Evolutionary conservation across 1,139 yeast genomes (phyloP), one percentile per base, ranked within the genome.

Genomic region (Yamadazyma membranifaciens): DNA sequence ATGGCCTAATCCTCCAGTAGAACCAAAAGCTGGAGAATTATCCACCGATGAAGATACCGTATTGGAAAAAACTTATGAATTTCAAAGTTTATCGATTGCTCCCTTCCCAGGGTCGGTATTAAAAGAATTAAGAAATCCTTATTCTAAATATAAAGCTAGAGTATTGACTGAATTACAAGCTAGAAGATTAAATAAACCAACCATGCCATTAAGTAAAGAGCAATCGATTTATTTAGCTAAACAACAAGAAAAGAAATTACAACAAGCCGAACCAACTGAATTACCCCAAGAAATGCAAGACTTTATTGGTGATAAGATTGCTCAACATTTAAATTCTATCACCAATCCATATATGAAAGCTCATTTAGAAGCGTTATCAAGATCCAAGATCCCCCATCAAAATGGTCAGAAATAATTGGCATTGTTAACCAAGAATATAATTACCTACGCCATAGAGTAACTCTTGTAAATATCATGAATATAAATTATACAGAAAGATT

Each of bases 1-100:
- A 42, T 91, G 96, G 95, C 98, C 98, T 33, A 76, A 80, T 49
- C 95, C 95, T 2, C 83, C 80, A 29, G 70, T 74, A 7, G 65
- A 69, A n/a, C 55, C 63, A 2, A 76, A 75, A 49, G 86, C 81
- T 42, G 87, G 85, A 39, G 63, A 62, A 11, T 65, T 80, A 42
- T 67, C 76, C 2, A 87, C 97, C 0, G 61, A 64, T 10, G 77
- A 80, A 35, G 81, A 74, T 6, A 65, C 67, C 1, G 94, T 79
- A 2, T 77, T 81, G 45, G 87, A 81, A 51, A 83, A 87, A 60
- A 81, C 96, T 4, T 86, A 73, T 61, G 86, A 80, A 62, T 82
- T 87, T 29, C 83, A 82, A 44, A 75, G 87, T 24, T 64, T 87
- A 12, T 81, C 81, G 13, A 75, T 73, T 45, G 69, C 82, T 22